A percentile compares a stretch with the other conserved stretches of the same genome.
Evolutionary conservation across 305 asterid species (phyloP).

Genomic region (Fraxinus albicans): DNA sequence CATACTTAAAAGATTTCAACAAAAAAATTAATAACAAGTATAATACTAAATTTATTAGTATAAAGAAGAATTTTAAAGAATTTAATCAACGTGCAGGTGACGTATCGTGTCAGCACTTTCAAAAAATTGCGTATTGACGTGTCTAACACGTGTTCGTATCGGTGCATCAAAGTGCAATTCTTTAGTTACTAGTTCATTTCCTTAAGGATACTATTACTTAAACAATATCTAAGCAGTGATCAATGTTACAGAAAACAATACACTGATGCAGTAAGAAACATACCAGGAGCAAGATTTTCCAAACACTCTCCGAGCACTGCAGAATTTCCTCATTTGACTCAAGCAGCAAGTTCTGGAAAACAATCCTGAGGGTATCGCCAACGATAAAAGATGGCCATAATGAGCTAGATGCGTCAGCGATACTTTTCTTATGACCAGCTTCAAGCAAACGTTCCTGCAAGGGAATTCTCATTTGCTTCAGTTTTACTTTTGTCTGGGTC

Average conservation of each 20-base stretch:
- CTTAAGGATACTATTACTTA: slow-evolving; percentile 1
- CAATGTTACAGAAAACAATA: not conserved
- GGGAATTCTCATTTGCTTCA: slow-evolving; percentile 25
- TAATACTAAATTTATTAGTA: not conserved
- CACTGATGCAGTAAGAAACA: slow-evolving; percentile 23
- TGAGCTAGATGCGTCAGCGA: slow-evolving; percentile 59
- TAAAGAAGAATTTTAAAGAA: not conserved
- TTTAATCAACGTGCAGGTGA: not conserved
- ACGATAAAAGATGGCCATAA: slow-evolving; percentile 96
- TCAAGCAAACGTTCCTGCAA: slow-evolving; percentile 97
- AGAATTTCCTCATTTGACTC: slow-evolving; percentile 91
- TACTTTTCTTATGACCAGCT: slow-evolving; percentile 77
- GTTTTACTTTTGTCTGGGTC: slow-evolving; percentile 6
- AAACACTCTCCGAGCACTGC: slow-evolving; percentile 88
- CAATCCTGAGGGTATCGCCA: slow-evolving; percentile 95
- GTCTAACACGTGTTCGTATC: not conserved
- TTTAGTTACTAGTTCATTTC: not conserved
- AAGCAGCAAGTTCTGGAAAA: slow-evolving; percentile 92
- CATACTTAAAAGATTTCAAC: not conserved
- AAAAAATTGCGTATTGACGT: not conserved
- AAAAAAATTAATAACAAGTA: not conserved
- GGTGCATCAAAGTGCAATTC: not conserved
- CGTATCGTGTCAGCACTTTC: not conserved
- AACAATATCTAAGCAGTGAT: slow-evolving; percentile 5
- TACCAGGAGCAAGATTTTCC: slow-evolving; percentile 90